A percentile compares a stretch with the other conserved stretches of the same genome.
Evolutionary conservation across 1,284 basidiomycete species (phyloP).

Genomic region (Mycena citricolor): DNA sequence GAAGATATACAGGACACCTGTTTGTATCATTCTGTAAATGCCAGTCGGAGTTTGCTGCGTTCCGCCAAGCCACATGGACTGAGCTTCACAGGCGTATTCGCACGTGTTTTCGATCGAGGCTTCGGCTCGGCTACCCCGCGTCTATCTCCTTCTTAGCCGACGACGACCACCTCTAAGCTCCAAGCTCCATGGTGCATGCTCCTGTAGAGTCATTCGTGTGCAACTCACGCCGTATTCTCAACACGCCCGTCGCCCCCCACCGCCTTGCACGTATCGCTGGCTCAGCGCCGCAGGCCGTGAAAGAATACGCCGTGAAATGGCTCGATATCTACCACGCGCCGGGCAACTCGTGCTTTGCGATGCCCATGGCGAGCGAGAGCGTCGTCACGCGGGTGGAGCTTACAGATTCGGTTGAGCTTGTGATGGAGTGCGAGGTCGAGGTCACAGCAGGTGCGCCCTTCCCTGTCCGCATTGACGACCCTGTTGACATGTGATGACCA

Average conservation of each 20-base stretch:
- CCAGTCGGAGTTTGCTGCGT: too few species aligned
- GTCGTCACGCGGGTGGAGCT: slow-evolving; percentile 42
- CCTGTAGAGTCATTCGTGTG: too few species aligned
- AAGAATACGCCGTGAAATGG: slow-evolving; percentile 38
- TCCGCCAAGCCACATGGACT: too few species aligned
- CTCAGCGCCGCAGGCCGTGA: slow-evolving; percentile 36
- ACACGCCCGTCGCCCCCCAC: slow-evolving; percentile 19
- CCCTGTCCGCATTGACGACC: not conserved
- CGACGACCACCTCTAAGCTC: too few species aligned
- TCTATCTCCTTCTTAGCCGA: too few species aligned
- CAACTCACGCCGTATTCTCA: slow-evolving; percentile 4
- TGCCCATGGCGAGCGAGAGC: slow-evolving; percentile 24
- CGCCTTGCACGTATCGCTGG: slow-evolving; percentile 30
- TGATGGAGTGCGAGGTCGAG: slow-evolving; percentile 10
- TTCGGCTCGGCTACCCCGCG: too few species aligned
- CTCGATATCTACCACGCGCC: slow-evolving; percentile 33
- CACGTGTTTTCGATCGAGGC: too few species aligned
- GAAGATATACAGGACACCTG: too few species aligned
- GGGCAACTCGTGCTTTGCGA: slow-evolving; percentile 33
- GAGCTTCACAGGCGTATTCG: too few species aligned
- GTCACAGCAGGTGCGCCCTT: slow-evolving; percentile 10
- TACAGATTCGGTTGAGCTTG: slow-evolving; percentile 35
- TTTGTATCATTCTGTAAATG: too few species aligned
- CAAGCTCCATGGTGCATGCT: too few species aligned
- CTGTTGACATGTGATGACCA: not conserved